A percentile compares a stretch with the other conserved stretches of the same genome.
phyloP scores from a whole-genome alignment of 768 basidiomycete genomes.

The Pisolithus microcarpus region DNA sequence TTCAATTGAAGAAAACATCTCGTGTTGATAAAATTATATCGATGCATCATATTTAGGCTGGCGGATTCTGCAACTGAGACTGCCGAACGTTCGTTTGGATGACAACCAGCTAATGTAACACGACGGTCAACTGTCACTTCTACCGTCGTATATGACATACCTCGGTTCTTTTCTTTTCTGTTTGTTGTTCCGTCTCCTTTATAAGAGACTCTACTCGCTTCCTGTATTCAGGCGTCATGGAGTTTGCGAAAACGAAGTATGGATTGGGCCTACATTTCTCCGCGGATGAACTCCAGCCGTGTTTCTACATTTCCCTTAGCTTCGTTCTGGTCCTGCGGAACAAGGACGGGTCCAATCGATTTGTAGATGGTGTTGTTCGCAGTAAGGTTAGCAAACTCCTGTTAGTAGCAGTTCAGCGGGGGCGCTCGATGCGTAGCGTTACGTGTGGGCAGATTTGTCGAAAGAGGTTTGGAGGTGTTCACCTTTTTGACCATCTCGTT shows the following conservation, averaged over 20 bases:
- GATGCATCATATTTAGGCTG: background rate
- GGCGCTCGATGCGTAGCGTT: too few species aligned
- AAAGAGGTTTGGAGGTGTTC: background rate
- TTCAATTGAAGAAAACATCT: background rate
- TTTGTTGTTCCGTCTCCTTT: conserved; percentile 66
- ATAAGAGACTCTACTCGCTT: conserved; percentile 79
- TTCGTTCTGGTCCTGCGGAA: conserved; percentile 82
- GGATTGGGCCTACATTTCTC: conserved; percentile 65
- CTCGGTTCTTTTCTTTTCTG: conserved; percentile 79
- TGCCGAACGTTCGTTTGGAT: conserved; percentile 53
- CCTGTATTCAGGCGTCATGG: conserved; percentile 27
- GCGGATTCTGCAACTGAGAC: conserved; percentile 22
- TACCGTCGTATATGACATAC: conserved; percentile 30
- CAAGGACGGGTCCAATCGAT: conserved; percentile 82
- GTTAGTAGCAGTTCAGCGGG: conserved; percentile 1
- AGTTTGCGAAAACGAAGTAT: background rate
- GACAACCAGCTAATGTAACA: conserved; percentile 48
- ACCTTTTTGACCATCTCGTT: conserved; percentile 92
- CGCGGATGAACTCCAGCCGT: conserved; percentile 78
- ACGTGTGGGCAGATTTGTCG: too few species aligned
- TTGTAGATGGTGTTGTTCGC: conserved; percentile 82
- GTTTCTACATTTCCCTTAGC: conserved; percentile 86
- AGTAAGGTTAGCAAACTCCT: conserved; percentile 81
- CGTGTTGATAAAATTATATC: background rate
- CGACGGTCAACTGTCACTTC: conserved; percentile 9